A percentile compares a stretch with the other conserved stretches of the same genome.
These are phyloP conservation scores for Thelephora aurantiotincta DNA, from an alignment of 768 basidiomycete genomes.

Conservation along the genomic window DNA sequence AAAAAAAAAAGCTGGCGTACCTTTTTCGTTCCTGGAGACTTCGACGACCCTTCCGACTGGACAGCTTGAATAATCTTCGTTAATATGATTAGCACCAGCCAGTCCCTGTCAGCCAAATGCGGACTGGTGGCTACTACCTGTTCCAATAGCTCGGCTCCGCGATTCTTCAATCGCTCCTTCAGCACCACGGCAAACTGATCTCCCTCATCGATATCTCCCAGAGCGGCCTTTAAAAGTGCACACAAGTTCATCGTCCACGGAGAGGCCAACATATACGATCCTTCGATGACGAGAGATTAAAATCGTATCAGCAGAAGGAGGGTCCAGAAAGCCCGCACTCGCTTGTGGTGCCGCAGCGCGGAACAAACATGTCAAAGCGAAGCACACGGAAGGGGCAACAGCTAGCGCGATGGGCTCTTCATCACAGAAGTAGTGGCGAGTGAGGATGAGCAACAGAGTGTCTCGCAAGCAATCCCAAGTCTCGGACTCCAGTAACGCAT, in stretches of 20 bases:
- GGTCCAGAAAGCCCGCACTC: conserved; percentile 3
- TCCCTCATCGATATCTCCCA: background rate
- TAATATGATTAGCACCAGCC: no score
- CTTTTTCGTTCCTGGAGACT: no score
- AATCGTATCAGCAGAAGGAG: background rate
- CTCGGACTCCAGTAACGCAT: conserved; percentile 30
- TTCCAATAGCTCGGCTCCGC: background rate
- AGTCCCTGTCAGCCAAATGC: no score
- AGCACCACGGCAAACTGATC: background rate
- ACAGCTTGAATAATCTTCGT: no score
- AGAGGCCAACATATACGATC: conserved; percentile 16
- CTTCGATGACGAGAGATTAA: conserved; percentile 3
- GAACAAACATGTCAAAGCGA: conserved; percentile 28
- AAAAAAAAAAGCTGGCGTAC: no score
- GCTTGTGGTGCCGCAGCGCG: conserved; percentile 1
- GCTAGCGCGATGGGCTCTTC: conserved; percentile 38
- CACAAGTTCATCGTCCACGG: conserved; percentile 38
- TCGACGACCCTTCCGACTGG: no score
- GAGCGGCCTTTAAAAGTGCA: conserved; percentile 17
- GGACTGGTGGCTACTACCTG: background rate
- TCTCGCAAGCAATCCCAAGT: conserved; percentile 42
- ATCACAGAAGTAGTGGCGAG: conserved; percentile 28
- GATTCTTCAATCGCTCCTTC: background rate
- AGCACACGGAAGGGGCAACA: conserved; percentile 33
- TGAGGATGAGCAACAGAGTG: conserved; percentile 30